Base-by-base conservation (phyloP, 148 eudicot species). In the Spergularia marina region DNA sequence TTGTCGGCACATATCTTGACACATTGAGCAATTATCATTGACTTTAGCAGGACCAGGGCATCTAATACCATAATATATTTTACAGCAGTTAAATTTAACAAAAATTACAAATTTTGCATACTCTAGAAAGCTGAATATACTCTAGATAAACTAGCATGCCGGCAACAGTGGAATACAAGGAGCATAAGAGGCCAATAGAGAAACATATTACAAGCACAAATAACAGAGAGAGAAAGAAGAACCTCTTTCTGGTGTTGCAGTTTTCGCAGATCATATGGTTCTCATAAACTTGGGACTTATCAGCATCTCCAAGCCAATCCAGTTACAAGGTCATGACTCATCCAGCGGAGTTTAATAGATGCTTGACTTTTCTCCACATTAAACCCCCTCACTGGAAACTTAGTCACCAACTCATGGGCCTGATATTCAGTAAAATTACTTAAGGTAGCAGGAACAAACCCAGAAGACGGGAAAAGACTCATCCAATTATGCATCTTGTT, bases 241-340 rank as follows among this genome's bases (percentile, higher is more conserved):
- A 65, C 52, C 70, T 39, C 69, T 44, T 44, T 44, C 7, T 6
- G 49, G 49, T 44, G 49, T 6, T 44, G 49, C 49, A 44, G 49
- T 6, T 6, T 44, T 44, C 1, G 55, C 4, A 17, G 3, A 21
- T 17, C 4, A 34, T 34, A 30, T 62, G 66, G 44, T 25, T 7
- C 5, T 62, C 8, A 30, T 41, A 25, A 30, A 30, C 39, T 39
- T 41, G 3, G 17, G 53, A 23, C 70, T 60, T 23, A 61, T 81
- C 83, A 86, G 71, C 87, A 88, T 64, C 76, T 88, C 89, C 89
- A 88, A 67, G 83, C 86, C 10, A 84, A 83, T 41, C 77, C 89
- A 7, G 82, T 72, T 77, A 88, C 59, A 49, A 88, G 86, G 65
- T 84, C 89, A 7, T 65, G 71, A 14, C 64, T 36, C 79, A 75